These are phyloP conservation scores for Aspergillus carbonarius DNA, from an alignment of 2,329 filamentous ascomycete species.

Conservation along the genomic window DNA sequence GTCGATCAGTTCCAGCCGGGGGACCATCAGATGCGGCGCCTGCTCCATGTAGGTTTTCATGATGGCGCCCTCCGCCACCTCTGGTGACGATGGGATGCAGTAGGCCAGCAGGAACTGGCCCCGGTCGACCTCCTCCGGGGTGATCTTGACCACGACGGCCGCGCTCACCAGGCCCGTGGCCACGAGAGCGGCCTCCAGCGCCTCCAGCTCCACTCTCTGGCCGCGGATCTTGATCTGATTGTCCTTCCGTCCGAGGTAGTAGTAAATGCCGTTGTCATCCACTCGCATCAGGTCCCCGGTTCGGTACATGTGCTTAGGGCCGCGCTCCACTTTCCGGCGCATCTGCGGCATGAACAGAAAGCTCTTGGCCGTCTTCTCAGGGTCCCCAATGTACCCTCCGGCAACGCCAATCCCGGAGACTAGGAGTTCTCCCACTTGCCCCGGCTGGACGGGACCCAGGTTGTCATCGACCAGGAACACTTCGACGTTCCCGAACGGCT, in stretches of 20 bases:
- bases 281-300: conserved; percentile 20
- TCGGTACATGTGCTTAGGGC: conserved; percentile 12
- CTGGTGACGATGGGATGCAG: conserved; percentile 22
- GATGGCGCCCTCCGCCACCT: conserved; percentile 27
- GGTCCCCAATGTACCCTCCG: conserved; percentile 64
- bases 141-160: conserved; percentile 15
- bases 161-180: conserved; percentile 19
- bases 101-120: conserved; percentile 22
- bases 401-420: conserved; percentile 60
- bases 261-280: conserved; percentile 29
- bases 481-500: conserved; percentile 14
- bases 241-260: conserved; percentile 50
- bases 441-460: conserved; percentile 6
- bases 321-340: not conserved
- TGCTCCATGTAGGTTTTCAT: not conserved
- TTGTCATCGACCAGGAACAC: conserved; percentile 16
- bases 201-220: conserved; percentile 57
- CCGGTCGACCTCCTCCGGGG: conserved; percentile 9
- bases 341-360: conserved; percentile 72
- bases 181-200: conserved; percentile 18
- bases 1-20: conserved; percentile 65
- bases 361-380: conserved; percentile 63
- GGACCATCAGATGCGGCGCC: conserved; percentile 54
- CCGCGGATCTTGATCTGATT: conserved; percentile 47
- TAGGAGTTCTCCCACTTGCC: conserved; percentile 23